Base-by-base conservation (phyloP, 2,329 filamentous ascomycete species). In the Ophioceras dolichostomum region DNA sequence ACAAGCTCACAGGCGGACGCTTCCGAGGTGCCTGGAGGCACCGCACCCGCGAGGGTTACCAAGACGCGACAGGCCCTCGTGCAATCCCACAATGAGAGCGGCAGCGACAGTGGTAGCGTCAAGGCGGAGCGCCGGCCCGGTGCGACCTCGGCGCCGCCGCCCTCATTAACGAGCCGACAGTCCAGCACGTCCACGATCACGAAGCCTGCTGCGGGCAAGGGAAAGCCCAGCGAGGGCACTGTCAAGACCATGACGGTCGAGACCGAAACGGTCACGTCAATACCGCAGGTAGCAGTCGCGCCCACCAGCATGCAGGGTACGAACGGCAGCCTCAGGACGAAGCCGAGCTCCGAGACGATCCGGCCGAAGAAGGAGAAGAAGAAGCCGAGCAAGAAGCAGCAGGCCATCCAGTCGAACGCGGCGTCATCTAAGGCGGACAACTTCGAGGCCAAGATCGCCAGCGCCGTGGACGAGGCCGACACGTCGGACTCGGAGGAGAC, bases 401-500 rank as follows among this genome's bases (percentile, higher is more conserved):
- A 84, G 22, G 59, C 70, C 37, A 76, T 87, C 47, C 73, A 72
- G 51, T 42, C 47, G 38, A 57, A 54, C 49, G 58, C 69, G 79
- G 85, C 80, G 42, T 91, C 87, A 13, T 94, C 88, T 42, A 96
- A 96, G 64, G 89, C 91, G 54, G 91, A 98, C 59, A 87, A 96
- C 36, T 98, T 98, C 56, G 91, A 96, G 63, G 87, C 88, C 47
- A 94, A 94, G 54, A 87, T 98, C 47, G 89, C 89, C 36, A 95
- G 80, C 56, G 89, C 89, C 8, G 87, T 98, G 37, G 89, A 96
- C 55, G 88, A 96, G 57, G 87, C 86, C 32, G 84, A 95, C 57
- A 94, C 89, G 10, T 95, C 89, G 6, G 91, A 98, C 56, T 96
- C 89, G 1, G 91, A 95, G 51, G 91, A 96, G 59, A 96, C 91